These are phyloP conservation scores for Hymenoscyphus fraxineus DNA, from an alignment of 2,329 filamentous ascomycete species.

Conservation along the genomic window DNA sequence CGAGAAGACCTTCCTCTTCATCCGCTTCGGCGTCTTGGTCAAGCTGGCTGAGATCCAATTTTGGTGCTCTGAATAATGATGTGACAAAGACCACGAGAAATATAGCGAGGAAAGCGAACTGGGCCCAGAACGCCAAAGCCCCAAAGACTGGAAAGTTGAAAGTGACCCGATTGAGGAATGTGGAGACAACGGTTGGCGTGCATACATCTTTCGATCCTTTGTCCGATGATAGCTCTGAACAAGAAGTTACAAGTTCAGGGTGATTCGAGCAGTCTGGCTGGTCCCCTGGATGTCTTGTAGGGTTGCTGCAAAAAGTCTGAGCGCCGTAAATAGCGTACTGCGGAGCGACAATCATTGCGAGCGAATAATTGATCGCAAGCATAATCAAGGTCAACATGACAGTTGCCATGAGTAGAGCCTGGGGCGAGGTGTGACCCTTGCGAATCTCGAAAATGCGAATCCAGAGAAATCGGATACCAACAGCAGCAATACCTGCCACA, in stretches of 20 bases:
- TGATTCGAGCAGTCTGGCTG: constrained; percentile 73
- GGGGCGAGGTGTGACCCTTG: constrained; percentile 82
- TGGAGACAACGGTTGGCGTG: constrained; percentile 86
- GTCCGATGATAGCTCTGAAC: constrained; percentile 71
- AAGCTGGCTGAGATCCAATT: constrained; percentile 68
- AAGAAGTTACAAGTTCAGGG: constrained; percentile 70
- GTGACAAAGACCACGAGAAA: constrained; percentile 80
- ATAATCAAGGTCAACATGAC: constrained; percentile 87
- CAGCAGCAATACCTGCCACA: constrained; percentile 76
- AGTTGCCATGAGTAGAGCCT: constrained; percentile 85
- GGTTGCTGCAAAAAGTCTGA: constrained; percentile 85
- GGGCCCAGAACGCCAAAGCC: constrained; percentile 89
- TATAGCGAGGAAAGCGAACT: constrained; percentile 83
- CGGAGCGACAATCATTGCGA: constrained; percentile 91
- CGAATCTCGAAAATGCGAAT: constrained; percentile 87
- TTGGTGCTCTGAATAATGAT: constrained; percentile 75
- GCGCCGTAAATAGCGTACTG: constrained; percentile 94
- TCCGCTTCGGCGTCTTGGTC: constrained; percentile 89
- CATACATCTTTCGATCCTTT: constrained; percentile 75
- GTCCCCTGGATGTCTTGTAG: constrained; percentile 56
- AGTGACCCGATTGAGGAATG: constrained; percentile 87
- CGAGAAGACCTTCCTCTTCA: constrained; percentile 88
- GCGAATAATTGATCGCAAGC: constrained; percentile 85
- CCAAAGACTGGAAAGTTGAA: constrained; percentile 96
- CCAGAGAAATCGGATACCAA: constrained; percentile 97